Conservation (phyloP, 2,329 filamentous ascomycete genomes). For the Salinomyces thailandicus region DNA sequence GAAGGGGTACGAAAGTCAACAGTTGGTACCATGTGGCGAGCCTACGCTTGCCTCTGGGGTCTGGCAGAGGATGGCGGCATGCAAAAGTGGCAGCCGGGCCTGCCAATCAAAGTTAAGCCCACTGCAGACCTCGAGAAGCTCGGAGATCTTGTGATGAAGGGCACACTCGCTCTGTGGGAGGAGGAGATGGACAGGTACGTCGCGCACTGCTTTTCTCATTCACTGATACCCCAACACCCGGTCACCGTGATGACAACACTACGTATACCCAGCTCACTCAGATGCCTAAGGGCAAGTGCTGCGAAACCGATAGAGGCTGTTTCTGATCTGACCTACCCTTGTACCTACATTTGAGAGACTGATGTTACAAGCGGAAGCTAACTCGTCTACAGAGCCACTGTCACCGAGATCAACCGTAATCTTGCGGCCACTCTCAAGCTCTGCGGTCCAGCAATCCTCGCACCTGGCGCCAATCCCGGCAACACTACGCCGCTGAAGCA, state of each 20-base stretch:
- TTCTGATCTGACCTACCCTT: conserved; percentile 32
- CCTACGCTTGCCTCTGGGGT: conserved; percentile 82
- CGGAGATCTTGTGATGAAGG: conserved; percentile 71
- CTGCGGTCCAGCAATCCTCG: conserved; percentile 76
- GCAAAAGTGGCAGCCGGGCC: conserved; percentile 77
- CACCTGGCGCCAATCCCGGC: conserved; percentile 50
- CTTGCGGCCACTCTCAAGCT: conserved; percentile 81
- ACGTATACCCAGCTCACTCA: conserved; percentile 99
- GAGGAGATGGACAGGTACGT: conserved; percentile 92
- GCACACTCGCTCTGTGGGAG: conserved; percentile 74
- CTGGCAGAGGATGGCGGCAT: conserved; percentile 70
- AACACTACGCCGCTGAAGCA: conserved; percentile 36
- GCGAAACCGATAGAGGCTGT: conserved; percentile 32
- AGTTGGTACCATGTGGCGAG: conserved; percentile 83
- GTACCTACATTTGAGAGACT: conserved; percentile 16
- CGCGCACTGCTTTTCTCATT: conserved; percentile 9
- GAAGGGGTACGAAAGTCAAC: conserved; percentile 90
- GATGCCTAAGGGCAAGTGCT: conserved; percentile 50
- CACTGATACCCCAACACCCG: conserved; percentile 3
- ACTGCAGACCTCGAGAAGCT: conserved; percentile 71
- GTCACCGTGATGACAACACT: conserved; percentile 68
- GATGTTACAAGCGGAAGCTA: conserved; percentile 31
- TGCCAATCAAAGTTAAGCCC: conserved; percentile 73
- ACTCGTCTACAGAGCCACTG: conserved; percentile 54
- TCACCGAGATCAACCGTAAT: conserved; percentile 93